Evolutionary conservation across 176 grass and related monocot genomes (phyloP).

Genomic region (Puccinellia tenuiflora): DNA sequence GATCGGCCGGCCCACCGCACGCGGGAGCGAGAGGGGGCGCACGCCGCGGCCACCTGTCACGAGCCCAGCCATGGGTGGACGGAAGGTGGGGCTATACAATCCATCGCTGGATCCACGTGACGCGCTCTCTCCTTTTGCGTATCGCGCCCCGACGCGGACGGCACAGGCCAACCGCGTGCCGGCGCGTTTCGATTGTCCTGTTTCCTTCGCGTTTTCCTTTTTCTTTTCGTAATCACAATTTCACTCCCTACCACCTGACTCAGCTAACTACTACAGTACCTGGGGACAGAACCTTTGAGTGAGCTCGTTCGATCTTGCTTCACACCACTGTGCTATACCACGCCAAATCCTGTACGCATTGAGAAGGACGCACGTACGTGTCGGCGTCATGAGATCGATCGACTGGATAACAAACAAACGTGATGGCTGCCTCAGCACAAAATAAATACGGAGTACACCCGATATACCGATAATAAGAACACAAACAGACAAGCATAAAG

Average conservation of each 20-base stretch:
- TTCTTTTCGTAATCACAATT: too few relatives aligned
- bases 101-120: slow-evolving; percentile 17
- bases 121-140: too few relatives aligned
- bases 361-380: too few relatives aligned
- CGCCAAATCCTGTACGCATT: neutral
- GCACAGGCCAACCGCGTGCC: neutral
- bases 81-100: neutral
- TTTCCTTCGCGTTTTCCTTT: neutral
- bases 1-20: neutral
- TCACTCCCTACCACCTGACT: too few relatives aligned
- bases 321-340: neutral
- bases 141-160: neutral
- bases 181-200: neutral
- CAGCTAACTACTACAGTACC: too few relatives aligned
- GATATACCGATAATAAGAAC: neutral
- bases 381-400: too few relatives aligned
- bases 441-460: neutral
- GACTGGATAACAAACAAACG: neutral
- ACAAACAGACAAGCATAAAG: neutral
- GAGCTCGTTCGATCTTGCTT: neutral
- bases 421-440: too few relatives aligned
- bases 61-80: neutral
- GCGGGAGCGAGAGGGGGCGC: neutral
- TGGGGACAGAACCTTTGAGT: too few relatives aligned
- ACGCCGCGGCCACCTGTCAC: slow-evolving; percentile 17